Evolutionary conservation across 495 filamentous ascomycete genomes (phyloP).

Genomic region (Penicillium lagena): DNA sequence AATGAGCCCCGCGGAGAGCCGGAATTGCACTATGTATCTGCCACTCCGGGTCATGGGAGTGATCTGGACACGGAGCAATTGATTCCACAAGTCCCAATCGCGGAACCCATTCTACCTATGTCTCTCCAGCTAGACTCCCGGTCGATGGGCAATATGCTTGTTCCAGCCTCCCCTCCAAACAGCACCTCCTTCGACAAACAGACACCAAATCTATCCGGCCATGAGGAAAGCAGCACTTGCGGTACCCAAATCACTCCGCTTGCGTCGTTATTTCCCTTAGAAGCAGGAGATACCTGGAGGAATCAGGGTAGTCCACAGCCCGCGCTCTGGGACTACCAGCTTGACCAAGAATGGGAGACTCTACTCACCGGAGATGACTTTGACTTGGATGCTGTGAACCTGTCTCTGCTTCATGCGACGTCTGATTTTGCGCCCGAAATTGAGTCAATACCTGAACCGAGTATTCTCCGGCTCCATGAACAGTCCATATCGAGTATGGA

Average conservation of each 20-base stretch:
- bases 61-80: no score
- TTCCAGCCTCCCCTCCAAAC: slow-evolving; percentile 3
- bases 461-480: background rate
- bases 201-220: slow-evolving; percentile 2
- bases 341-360: slow-evolving; percentile 3
- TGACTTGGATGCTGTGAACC: no score
- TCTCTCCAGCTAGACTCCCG: background rate
- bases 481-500: background rate
- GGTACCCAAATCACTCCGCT: slow-evolving; percentile 2
- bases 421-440: slow-evolving; percentile 1
- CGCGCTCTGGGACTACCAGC: background rate
- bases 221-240: background rate
- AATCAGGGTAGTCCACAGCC: background rate
- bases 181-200: slow-evolving; percentile 5
- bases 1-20: background rate
- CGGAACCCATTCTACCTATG: background rate
- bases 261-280: slow-evolving; percentile 3
- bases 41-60: no score
- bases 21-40: no score
- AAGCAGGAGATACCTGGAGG: slow-evolving; percentile 3
- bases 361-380: slow-evolving; percentile 1
- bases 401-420: slow-evolving; percentile 5
- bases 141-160: background rate
- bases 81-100: no score
- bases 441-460: background rate